These are phyloP conservation scores for Aspergillus sojae DNA, from an alignment of 2,329 filamentous ascomycete species.

Conservation along the genomic window DNA sequence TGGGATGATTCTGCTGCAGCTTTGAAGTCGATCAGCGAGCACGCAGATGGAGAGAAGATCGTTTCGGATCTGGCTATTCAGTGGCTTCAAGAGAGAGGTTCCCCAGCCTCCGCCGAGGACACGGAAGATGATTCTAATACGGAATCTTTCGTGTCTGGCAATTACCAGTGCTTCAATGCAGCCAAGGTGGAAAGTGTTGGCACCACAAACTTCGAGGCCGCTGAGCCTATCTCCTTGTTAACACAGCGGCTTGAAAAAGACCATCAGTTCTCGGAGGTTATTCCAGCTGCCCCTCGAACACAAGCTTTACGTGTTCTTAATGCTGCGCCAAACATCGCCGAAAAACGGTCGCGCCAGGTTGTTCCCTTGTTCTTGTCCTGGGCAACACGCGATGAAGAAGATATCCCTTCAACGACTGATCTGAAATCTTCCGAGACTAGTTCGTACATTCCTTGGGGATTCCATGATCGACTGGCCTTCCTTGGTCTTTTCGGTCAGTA, in stretches of 20 bases:
- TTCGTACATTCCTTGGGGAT: constrained; percentile 43
- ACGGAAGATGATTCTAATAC: constrained; percentile 27
- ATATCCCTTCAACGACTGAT: constrained; percentile 28
- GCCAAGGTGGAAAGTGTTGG: constrained; percentile 59
- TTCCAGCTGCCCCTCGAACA: constrained; percentile 60
- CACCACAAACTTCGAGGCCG: constrained; percentile 54
- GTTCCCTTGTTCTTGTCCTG: constrained; percentile 86
- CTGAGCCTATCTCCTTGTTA: constrained; percentile 62
- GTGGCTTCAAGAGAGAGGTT: constrained; percentile 64
- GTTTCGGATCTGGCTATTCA: constrained; percentile 73
- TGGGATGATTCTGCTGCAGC: constrained; percentile 83
- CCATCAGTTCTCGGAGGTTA: constrained; percentile 48
- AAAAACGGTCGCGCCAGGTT: constrained; percentile 80
- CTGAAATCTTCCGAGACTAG: constrained; percentile 14
- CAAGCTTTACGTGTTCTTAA: constrained; percentile 80
- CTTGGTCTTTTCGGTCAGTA: constrained; percentile 83
- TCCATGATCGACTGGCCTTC: constrained; percentile 77
- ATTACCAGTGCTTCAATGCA: constrained; percentile 85
- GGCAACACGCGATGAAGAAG: constrained; percentile 60
- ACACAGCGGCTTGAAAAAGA: constrained; percentile 64
- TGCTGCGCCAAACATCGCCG: constrained; percentile 73
- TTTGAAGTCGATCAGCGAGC: constrained; percentile 73
- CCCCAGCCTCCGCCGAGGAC: constrained; percentile 26
- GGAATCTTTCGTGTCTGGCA: constrained; percentile 28
- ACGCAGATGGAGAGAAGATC: constrained; percentile 70